Base-by-base conservation (phyloP, 345 rosid species). In the Eucalyptus erythrocorys region DNA sequence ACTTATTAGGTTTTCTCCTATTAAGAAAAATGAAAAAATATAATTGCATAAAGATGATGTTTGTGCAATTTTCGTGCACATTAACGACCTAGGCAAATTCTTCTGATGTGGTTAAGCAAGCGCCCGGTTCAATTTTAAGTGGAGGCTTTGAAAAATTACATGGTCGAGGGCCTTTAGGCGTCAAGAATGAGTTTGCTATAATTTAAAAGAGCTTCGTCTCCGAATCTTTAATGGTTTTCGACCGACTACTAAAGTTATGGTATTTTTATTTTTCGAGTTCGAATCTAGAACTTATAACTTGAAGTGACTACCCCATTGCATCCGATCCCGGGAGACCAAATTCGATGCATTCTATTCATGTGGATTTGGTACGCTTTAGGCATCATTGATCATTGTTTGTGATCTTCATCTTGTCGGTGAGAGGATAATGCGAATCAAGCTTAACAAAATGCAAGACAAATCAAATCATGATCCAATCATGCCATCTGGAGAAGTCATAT, bases 171-270 rank as follows among this genome's bases (percentile, higher is more conserved):
- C 40, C 19, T 32, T n/a, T 4, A 1, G 2, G 34, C 0, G 3
- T 16, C 4, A 66, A 1, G 40, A 68, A 34, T 5, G 12, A 32
- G 12, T 8, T 32, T 9, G 42, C 22, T 40, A 34, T 7, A 9
- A 68, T 68, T 68, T 34, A 4, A 37, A 68, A 68, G 43, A 34
- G 12, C 2, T 5, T 1, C 0, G 0, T 8, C 2, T 66, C 5
- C 3, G 0, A 3, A 32, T 0, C 2, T 0, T 7, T 4, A 32
- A 7, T 13, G 10, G 1, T 66, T 66, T 34, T 19, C 0, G 1
- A 34, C 4, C 7, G 2, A 19, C 0, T 19, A 34, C 2, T 19
- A 34, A 34, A 34, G 10, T 34, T 34, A 0, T 68, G 42, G 7
- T 17, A 34, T 59, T 59, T 59, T 27, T 11, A 1, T 9, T 17